Conservation (phyloP, 1,139 yeast genomes). For the Petasospora fabianii region DNA sequence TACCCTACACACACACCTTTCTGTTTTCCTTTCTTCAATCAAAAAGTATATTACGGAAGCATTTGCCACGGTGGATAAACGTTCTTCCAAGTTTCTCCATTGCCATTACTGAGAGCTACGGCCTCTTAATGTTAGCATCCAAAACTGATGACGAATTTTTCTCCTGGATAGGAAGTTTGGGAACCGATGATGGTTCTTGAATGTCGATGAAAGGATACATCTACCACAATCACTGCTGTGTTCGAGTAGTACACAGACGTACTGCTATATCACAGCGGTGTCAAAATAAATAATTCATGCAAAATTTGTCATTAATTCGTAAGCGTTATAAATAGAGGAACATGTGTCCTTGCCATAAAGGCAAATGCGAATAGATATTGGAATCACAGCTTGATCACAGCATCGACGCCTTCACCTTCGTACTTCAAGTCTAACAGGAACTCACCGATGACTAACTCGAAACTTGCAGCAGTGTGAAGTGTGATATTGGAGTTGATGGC, state of each 20-base stretch:
- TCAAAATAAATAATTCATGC: conserved; percentile 1
- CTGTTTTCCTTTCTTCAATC: conserved; percentile 26
- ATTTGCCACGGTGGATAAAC: conserved; percentile 31
- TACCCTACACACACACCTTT: conserved; percentile 3
- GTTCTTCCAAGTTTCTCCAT: conserved; percentile 28
- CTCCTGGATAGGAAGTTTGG: conserved; percentile 32
- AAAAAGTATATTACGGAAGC: conserved; percentile 29
- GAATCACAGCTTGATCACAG: conserved; percentile 38
- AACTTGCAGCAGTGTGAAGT: conserved; percentile 43
- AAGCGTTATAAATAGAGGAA: conserved; percentile 1
- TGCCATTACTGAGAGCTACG: conserved; percentile 29
- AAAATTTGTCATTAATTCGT: conserved; percentile 5
- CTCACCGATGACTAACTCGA: conserved; percentile 37
- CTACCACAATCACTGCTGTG: too few species aligned
- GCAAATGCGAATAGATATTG: background rate
- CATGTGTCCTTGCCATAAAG: background rate
- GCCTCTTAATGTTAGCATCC: conserved; percentile 28
- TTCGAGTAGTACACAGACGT: too few species aligned
- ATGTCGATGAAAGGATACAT: conserved; percentile 31
- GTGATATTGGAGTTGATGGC: conserved; percentile 48
- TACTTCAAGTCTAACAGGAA: conserved; percentile 41
- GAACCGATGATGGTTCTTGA: conserved; percentile 27
- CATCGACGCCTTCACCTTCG: conserved; percentile 39
- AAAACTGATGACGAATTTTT: conserved; percentile 19
- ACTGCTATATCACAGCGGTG: too few species aligned